Evolutionary conservation across 352 stramenopile genomes (phyloP), one percentile per base, ranked within the genome.

Genomic region (Phytophthora pistaciae): DNA sequence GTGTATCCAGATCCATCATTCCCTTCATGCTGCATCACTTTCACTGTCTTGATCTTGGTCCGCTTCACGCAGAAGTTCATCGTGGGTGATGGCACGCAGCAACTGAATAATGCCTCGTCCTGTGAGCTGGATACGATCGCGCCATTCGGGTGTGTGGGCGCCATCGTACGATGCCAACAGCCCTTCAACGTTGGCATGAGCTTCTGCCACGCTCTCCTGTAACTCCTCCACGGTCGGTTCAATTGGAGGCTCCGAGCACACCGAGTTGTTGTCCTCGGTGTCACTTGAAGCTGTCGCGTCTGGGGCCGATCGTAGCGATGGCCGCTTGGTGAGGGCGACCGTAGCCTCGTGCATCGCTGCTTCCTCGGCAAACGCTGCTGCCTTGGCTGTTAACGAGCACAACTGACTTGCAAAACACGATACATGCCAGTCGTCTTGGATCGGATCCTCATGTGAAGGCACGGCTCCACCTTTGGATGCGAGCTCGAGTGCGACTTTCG

Each of bases 291-390:
- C 6, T 31, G 29, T 38, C 1, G 59, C 38, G 16, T 62, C 48
- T 40, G 58, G 44, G 9, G 18, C 46, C 27, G 60, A 55, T 9
- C 73, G 69, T 25, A 90, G 61, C 2, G 70, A 75, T 29, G 78
- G 79, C 4, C 75, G 76, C 55, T 84, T 75, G n/a, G 87, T 87
- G 21, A 92, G 49, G 23, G 72, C 72, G 38, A 82, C 74, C 0
- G 81, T 81, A 11, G 79, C 81, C 1, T 75, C 69, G 48, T 87
- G 72, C 29, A 91, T 64, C 18, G 78, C 81, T 23, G 79, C 72
- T 71, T 82, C 75, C 31, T 92, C 82, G 1, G 74, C 75, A 54
- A 74, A 74, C 1, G 42, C 29, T 5, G 82, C 68, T 10, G 75
- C 69, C 1, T 61, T 59, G 16, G 59, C 48, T n/a, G 67, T 73